phyloP scores from a whole-genome alignment of 2,329 filamentous ascomycete species.

The Teratosphaeria gauchensis region DNA sequence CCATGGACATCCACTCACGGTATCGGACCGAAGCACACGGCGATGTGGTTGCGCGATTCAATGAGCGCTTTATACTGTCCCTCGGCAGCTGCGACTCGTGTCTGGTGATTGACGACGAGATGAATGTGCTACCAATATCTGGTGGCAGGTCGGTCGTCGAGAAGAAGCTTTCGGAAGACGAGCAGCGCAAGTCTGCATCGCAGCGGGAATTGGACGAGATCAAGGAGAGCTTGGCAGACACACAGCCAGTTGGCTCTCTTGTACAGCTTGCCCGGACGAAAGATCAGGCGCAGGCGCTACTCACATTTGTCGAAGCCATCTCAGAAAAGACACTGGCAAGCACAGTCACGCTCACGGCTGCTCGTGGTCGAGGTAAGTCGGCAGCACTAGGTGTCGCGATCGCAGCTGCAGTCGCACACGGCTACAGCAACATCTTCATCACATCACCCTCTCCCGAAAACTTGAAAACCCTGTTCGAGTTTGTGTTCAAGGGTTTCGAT shows the following conservation, averaged over 20 bases:
- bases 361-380: conserved; percentile 91
- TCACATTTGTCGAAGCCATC: conserved; percentile 94
- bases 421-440: conserved; percentile 99
- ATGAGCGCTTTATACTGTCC: conserved; percentile 92
- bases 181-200: conserved; percentile 60
- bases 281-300: conserved; percentile 91
- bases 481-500: conserved; percentile 97
- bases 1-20: conserved; percentile 95
- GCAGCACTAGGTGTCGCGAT: conserved; percentile 91
- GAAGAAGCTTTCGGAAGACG: conserved; percentile 67
- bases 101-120: conserved; percentile 91
- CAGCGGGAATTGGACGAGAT: conserved; percentile 70
- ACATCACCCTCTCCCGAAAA: conserved; percentile 97
- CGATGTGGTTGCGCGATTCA: conserved; percentile 92
- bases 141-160: conserved; percentile 83
- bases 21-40: conserved; percentile 94
- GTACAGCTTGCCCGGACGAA: conserved; percentile 79
- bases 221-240: conserved; percentile 78
- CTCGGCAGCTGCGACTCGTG: conserved; percentile 92
- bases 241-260: conserved; percentile 75
- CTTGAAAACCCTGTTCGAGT: conserved; percentile 95
- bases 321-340: conserved; percentile 89
- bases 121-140: conserved; percentile 94
- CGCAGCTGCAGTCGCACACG: conserved; percentile 86
- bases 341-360: conserved; percentile 88